These are phyloP conservation scores for Tylopilus plumbeoviolaceoides DNA, from an alignment of 768 basidiomycete genomes.

Conservation along the genomic window DNA sequence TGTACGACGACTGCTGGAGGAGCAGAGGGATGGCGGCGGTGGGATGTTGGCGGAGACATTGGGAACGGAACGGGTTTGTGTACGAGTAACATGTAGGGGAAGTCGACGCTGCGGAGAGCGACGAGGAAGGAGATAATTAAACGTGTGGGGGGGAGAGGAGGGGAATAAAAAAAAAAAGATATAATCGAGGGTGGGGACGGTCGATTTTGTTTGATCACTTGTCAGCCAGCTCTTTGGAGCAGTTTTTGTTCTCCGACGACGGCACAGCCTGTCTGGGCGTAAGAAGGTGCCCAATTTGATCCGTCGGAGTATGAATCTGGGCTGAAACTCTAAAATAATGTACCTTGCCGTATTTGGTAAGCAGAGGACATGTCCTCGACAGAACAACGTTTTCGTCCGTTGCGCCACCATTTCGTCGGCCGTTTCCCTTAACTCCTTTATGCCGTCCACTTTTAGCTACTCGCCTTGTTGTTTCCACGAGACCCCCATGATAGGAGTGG, in stretches of 20 bases:
- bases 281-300: slow-evolving; percentile 22
- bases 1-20: slow-evolving; percentile 65
- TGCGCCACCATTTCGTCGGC: slow-evolving; percentile 7
- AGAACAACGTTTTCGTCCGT: slow-evolving; percentile 16
- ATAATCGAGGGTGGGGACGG: slow-evolving; percentile 23
- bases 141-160: background rate
- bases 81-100: slow-evolving; percentile 37
- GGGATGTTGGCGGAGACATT: slow-evolving; percentile 34
- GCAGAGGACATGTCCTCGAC: background rate
- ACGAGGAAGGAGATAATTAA: background rate
- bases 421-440: slow-evolving; percentile 16
- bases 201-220: slow-evolving; percentile 26
- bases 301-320: slow-evolving; percentile 26
- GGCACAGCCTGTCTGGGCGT: slow-evolving; percentile 29
- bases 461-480: slow-evolving; percentile 8
- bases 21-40: slow-evolving; percentile 67
- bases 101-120: slow-evolving; percentile 10
- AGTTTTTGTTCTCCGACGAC: slow-evolving; percentile 32
- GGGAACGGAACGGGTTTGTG: slow-evolving; percentile 34
- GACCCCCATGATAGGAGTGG: slow-evolving; percentile 23
- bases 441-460: slow-evolving; percentile 11
- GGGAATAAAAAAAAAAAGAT: slow-evolving; percentile 17
- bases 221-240: slow-evolving; percentile 31
- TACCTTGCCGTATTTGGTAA: background rate
- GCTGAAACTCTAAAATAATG: slow-evolving; percentile 21